Conservation (phyloP, 495 filamentous ascomycete species). For the Talaromyces adpressus region DNA sequence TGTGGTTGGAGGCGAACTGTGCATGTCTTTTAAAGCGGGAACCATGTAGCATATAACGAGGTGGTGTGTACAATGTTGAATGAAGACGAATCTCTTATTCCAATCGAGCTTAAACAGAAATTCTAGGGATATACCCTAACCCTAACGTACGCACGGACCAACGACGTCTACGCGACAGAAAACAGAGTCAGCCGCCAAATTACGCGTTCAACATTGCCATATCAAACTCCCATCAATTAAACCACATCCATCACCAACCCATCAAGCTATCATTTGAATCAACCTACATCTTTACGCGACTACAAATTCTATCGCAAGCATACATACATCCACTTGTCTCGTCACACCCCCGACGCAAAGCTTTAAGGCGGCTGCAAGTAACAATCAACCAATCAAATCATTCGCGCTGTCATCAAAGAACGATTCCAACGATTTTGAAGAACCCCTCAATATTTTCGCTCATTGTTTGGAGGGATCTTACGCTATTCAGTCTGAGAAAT, state of each 20-base stretch:
- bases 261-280: not conserved
- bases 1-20: not conserved
- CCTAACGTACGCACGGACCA: not conserved
- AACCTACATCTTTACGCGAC: not conserved
- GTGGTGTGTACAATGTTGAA: not conserved
- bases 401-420: not conserved
- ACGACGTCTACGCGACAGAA: not conserved
- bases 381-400: conserved; percentile 1
- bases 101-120: not conserved
- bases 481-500: not conserved
- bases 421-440: not conserved
- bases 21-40: not conserved
- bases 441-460: not conserved
- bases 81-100: not conserved
- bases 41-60: conserved; percentile 1
- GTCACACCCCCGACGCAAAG: not conserved
- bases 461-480: not conserved
- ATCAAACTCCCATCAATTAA: not conserved
- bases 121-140: not conserved
- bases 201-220: not conserved
- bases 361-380: not conserved
- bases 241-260: not conserved
- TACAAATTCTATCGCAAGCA: not conserved
- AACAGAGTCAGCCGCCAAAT: not conserved
- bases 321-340: not conserved